Base-by-base conservation (phyloP, 768 basidiomycete species). In the Lactifluus subvellereus region DNA sequence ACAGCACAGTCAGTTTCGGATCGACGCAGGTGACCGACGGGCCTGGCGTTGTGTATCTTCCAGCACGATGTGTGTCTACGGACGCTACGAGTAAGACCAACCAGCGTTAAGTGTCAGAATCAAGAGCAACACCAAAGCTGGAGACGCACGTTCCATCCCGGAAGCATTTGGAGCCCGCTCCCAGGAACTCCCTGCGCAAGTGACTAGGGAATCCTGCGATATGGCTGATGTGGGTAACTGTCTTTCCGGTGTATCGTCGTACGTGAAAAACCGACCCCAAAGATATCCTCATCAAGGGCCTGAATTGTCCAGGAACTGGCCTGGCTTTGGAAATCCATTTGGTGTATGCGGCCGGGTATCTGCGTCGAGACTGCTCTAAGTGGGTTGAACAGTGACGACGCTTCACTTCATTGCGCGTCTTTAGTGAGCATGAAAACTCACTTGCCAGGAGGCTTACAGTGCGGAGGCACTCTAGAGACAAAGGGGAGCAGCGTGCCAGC, bases 401-500 rank as follows among this genome's bases (percentile, higher is more conserved):
- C 43, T 58, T 49, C 62, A 59, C 53, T 53, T 47, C 51, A 35
- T 57, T 22, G 51, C n/a, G 51, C 57, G 54, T 54, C 47, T 54
- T 49, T 48, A 53, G 35, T 37, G 59, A 59, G 54, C 47, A 11
- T 32, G 52, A 48, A 27, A 47, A 63, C 62, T 63, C 57, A 63
- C 62, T 42, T 59, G 16, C 43, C 30, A 47, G 30, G 47, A 45
- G 62, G 35, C 35, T 16, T 45, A 38, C 43, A 27, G n/a, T 47
- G 52, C 47, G 49, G 57, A 63, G 42, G 57, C 27, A 48, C 57
- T 48, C 27, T 58, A 38, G 52, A 54, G 62, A 54, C 51, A 59
- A 35, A 59, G 57, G 62, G 62, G 62, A 63, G 47, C 49, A 57
- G 57, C 57, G 62, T 63, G 52, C 52, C 40, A 59, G 32, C 37